Evolutionary conservation across 257 asterid species (phyloP).

Genomic region (Leonotis leonurus): DNA sequence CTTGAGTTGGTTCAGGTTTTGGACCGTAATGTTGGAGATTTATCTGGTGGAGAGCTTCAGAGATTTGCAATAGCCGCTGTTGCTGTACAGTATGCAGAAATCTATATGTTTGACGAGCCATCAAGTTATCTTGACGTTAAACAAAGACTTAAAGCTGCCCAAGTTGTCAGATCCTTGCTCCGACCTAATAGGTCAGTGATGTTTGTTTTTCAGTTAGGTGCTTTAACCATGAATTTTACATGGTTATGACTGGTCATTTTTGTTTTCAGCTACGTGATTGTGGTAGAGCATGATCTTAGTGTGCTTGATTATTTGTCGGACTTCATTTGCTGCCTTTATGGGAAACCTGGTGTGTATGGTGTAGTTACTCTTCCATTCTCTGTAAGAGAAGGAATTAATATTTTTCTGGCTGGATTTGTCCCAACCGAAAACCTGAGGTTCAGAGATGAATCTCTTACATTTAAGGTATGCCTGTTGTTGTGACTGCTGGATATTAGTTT

Average conservation of each 20-base stretch:
- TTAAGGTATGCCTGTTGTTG: conserved; percentile 48
- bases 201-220: neutral
- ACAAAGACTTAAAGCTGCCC: conserved; percentile 99
- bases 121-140: conserved; percentile 98
- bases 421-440: conserved; percentile 93
- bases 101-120: conserved; percentile 99
- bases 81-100: conserved; percentile 89
- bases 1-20: conserved; percentile 89
- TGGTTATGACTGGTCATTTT: conserved; percentile 1
- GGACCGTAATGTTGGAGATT: conserved; percentile 96
- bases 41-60: conserved; percentile 99
- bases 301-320: conserved; percentile 92
- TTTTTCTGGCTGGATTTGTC: conserved; percentile 90
- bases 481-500: neutral
- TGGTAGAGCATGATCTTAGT: conserved; percentile 96
- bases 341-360: conserved; percentile 95
- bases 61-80: conserved; percentile 98
- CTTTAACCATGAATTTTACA: neutral
- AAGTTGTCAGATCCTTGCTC: conserved; percentile 90
- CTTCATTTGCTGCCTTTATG: conserved; percentile 95
- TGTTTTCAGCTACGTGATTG: conserved; percentile 75
- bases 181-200: conserved; percentile 64
- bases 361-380: conserved; percentile 98
- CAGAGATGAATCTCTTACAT: conserved; percentile 86
- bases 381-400: conserved; percentile 95